Evolutionary conservation across 2,329 filamentous ascomycete genomes (phyloP), one percentile per base, ranked within the genome.

Genomic region (Simplicillium aogashimaense): DNA sequence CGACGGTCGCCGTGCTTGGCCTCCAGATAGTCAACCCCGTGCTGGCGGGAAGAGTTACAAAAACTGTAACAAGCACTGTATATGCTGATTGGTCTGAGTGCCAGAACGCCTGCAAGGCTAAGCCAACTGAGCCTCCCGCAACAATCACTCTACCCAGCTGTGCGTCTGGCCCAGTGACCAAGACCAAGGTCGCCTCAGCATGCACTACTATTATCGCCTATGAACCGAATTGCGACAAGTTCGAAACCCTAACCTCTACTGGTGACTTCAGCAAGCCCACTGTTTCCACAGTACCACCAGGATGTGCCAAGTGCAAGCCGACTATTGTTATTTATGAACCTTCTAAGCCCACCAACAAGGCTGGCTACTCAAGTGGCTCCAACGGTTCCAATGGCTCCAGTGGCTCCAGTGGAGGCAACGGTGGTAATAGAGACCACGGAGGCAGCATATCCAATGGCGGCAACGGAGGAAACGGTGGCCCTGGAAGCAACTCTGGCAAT

Each of bases 241-340:
- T 45, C 34, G 48, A 48, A 12, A 55, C 52, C 11, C n/a, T 48
- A 14, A 56, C 48, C 1, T 49, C 48, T 6, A 37, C 41, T 25
- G 42, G 41, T 12, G 29, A 40, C 13, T 39, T 39, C 4, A 32
- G 41, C 9, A 34, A 30, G 2, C 45, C 50, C 1, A 54, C 50
- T 17, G 45, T 54, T 32, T 48, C 47, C 11, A 50, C 46, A 5
- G 41, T 50, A 16, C 39, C 38, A 2, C 50, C 50, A 9, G 38
- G 37, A 18, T 54, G 52, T 36, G 33, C 47, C 18, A 36, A 28
- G 11, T 54, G 53, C 20, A 34, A 49, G 30, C 50, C 51, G 0
- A 55, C 52, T 12, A 48, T 53, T 35, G 43, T 48, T 16, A 51
- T 56, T 36, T 53, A 44, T 36, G 50, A 55, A 32, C 53, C 52